These are phyloP conservation scores for Mycena albidolilacea DNA, from an alignment of 768 basidiomycete species.

Conservation along the genomic window DNA sequence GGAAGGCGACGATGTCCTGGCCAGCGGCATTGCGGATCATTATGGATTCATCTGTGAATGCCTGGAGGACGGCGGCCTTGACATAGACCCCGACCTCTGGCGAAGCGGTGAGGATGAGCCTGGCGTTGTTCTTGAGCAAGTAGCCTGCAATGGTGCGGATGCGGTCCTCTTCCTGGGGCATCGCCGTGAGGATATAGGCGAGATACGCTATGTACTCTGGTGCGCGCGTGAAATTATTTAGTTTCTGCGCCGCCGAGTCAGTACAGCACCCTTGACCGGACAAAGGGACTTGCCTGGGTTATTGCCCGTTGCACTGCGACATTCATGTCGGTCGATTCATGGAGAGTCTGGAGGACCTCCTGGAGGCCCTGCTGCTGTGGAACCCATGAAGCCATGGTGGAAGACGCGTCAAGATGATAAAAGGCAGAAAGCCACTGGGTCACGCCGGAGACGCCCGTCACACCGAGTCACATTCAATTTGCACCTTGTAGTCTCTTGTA, in stretches of 20 bases:
- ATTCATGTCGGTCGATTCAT: conserved; percentile 88
- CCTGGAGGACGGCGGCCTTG: conserved; percentile 82
- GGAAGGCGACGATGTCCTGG: conserved; percentile 92
- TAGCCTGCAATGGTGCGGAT: conserved; percentile 97
- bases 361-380: conserved; percentile 90
- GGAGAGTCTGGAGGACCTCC: conserved; percentile 93
- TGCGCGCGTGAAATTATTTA: conserved; percentile 87
- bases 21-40: conserved; percentile 96
- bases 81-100: conserved; percentile 80
- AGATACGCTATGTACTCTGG: conserved; percentile 98
- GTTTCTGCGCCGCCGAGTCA: conserved; percentile 68
- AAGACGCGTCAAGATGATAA: conserved; percentile 55
- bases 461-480: neutral
- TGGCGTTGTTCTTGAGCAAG: conserved; percentile 95
- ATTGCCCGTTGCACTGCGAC: conserved; percentile 84
- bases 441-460: too few relatives aligned
- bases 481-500: neutral
- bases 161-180: conserved; percentile 89
- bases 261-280: conserved; percentile 38
- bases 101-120: conserved; percentile 78
- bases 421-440: conserved; percentile 13
- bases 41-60: conserved; percentile 84
- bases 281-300: conserved; percentile 74
- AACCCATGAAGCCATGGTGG: conserved; percentile 81
- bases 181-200: conserved; percentile 88